Conservation (phyloP, 2,329 filamentous ascomycete species). For the Alternaria alternata region DNA sequence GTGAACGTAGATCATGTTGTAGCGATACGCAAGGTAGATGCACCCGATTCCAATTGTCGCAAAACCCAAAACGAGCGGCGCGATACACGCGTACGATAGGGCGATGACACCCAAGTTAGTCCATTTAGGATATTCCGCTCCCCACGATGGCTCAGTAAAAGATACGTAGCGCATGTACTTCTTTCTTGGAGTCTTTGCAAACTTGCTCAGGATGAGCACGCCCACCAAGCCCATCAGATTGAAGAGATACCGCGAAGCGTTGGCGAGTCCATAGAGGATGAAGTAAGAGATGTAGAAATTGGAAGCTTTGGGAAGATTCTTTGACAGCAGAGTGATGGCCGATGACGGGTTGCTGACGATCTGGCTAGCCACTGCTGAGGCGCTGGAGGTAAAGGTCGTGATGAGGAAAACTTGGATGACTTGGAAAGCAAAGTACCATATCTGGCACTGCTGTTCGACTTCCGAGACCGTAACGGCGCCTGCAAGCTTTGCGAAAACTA, state of each 20-base stretch:
- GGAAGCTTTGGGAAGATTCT: slow-evolving; percentile 81
- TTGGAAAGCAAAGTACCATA: slow-evolving; percentile 90
- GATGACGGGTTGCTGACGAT: slow-evolving; percentile 69
- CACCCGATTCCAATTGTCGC: slow-evolving; percentile 55
- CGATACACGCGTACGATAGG: slow-evolving; percentile 58
- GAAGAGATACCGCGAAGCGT: slow-evolving; percentile 59
- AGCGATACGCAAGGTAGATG: slow-evolving; percentile 58
- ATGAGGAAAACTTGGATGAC: slow-evolving; percentile 93
- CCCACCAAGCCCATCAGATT: slow-evolving; percentile 84
- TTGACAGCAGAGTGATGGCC: slow-evolving; percentile 71
- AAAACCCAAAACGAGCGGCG: slow-evolving; percentile 58
- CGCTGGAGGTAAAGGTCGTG: slow-evolving; percentile 81
- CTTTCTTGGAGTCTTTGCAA: slow-evolving; percentile 56
- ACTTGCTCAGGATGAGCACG: slow-evolving; percentile 80
- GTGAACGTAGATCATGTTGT: slow-evolving; percentile 61
- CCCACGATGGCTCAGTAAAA: slow-evolving; percentile 57
- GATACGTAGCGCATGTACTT: slow-evolving; percentile 27
- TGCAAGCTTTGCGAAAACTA: slow-evolving; percentile 46
- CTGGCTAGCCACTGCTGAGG: slow-evolving; percentile 64
- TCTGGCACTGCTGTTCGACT: slow-evolving; percentile 80
- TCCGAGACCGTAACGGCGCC: slow-evolving; percentile 52
- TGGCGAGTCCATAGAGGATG: slow-evolving; percentile 75
- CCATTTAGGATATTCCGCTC: slow-evolving; percentile 57
- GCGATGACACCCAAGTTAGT: slow-evolving; percentile 56
- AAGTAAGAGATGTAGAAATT: slow-evolving; percentile 98